A percentile compares a stretch with the other conserved stretches of the same genome.
Evolutionary conservation across 352 stramenopile species (phyloP).

Genomic region (Pythium guiyangense): DNA sequence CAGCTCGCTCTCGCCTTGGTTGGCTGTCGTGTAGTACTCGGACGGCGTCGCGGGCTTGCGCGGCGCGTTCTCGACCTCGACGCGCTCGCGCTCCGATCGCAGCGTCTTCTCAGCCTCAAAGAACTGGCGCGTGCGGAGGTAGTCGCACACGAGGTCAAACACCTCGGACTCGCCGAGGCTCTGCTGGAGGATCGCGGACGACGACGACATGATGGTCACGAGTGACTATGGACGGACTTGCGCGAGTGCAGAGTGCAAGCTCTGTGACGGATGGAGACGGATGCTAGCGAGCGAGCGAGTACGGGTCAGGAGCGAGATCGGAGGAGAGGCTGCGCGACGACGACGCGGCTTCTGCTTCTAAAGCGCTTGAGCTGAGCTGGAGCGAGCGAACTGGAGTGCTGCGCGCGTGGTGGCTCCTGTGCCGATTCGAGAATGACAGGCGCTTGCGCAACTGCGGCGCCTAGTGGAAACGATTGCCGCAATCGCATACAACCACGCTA

Average conservation of each 20-base stretch:
- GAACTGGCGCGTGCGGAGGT: constrained; percentile 84
- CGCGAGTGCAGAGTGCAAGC: neutral
- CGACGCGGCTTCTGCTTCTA: constrained; percentile 3
- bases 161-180: constrained; percentile 79
- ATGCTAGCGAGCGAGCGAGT: neutral
- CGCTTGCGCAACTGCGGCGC: constrained; percentile 7
- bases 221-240: neutral
- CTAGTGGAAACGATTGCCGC: too few relatives aligned
- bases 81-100: constrained; percentile 60
- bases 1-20: constrained; percentile 26
- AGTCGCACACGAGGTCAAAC: constrained; percentile 87
- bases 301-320: neutral
- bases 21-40: constrained; percentile 21
- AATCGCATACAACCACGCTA: neutral
- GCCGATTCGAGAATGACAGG: constrained; percentile 14
- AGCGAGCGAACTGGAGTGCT: too few relatives aligned
- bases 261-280: constrained; percentile 1
- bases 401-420: constrained; percentile 1
- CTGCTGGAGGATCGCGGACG: constrained; percentile 63
- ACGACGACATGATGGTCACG: constrained; percentile 46
- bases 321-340: neutral
- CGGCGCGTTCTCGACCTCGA: constrained; percentile 15
- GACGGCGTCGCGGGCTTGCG: constrained; percentile 14
- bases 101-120: constrained; percentile 77
- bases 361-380: too few relatives aligned